Percentiles rank a stretch among this genome's conserved stretches.
phyloP scores from a whole-genome alignment of 305 asterid genomes.

The Rubia peregrina region DNA sequence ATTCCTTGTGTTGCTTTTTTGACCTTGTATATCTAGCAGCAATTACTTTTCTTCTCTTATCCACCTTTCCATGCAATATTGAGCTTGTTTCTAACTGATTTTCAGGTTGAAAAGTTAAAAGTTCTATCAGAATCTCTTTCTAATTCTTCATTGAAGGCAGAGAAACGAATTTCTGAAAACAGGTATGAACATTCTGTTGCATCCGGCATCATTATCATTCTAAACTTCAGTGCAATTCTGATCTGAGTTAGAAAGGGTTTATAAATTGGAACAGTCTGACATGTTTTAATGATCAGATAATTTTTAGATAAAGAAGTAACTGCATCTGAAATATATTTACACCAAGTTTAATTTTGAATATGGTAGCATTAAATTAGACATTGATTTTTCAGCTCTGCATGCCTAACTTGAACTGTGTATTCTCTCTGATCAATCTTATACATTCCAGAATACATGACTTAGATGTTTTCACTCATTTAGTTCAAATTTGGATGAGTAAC shows the following conservation, averaged over 20 bases:
- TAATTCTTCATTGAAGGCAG: conserved; percentile 69
- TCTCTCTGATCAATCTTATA: background rate
- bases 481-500: background rate
- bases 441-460: background rate
- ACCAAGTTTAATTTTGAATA: background rate
- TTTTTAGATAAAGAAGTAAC: background rate
- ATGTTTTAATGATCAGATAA: background rate
- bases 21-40: background rate
- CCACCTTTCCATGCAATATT: conserved; percentile 12
- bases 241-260: background rate
- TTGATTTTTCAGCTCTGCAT: background rate
- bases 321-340: background rate
- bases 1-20: conserved; percentile 9
- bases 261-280: background rate
- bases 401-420: background rate
- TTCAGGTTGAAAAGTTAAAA: conserved; percentile 84
- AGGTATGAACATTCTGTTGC: conserved; percentile 38
- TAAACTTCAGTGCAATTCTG: background rate
- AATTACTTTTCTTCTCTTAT: background rate
- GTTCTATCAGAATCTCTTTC: conserved; percentile 82
- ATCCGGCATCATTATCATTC: background rate
- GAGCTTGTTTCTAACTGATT: conserved; percentile 13
- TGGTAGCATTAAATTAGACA: conserved; percentile 4
- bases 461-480: background rate
- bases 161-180: conserved; percentile 66